Evolutionary conservation across 805 yeast genomes (phyloP), one percentile per base, ranked within the genome.

Genomic region (Suhomyces canberraensis): DNA sequence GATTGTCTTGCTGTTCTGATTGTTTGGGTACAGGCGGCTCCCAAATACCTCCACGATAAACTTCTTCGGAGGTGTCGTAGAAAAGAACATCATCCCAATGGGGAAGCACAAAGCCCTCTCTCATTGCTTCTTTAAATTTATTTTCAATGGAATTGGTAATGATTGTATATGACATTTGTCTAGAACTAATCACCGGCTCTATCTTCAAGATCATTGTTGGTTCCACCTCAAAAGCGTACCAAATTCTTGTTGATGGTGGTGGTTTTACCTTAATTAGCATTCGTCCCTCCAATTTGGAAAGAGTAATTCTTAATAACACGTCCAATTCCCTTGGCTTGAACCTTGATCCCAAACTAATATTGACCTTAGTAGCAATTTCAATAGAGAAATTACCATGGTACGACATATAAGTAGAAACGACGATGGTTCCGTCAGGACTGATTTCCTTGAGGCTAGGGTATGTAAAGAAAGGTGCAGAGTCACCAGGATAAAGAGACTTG

Each of bases 41-140:
- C 98, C 98, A 91, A 16, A 91, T 78, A 13, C 98, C 98, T 34
- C 96, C 98, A 45, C 96, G 75, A 57, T 79, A 93, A 11, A 87
- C 60, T 45, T 87, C 95, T 26, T 61, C 71, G 2, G 62, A 58
- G 0, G 96, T 79, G 37, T 76, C 67, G 51, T 71, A 84, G 52
- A 86, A 84, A 0, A 80, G 76, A 27, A 88, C 58, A 55, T 91
- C 98, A 58, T 91, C 98, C 89, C 88, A 84, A 50, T 71, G 79
- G 2, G 98, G 98, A 21, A 76, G 58, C 0, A 93, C 98, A 32
- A 93, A 61, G 6, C 93, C 76, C 22, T 86, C 93, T 42, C 73
- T 78, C 26, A 91, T 70, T 1, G 89, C 84, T 33, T 87, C 96
- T 40, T 81, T 78, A 44, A 91, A 77, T 47, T 81, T 79, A 54